Evolutionary conservation across 2,329 filamentous ascomycete genomes (phyloP), one percentile per base, ranked within the genome.

Genomic region (Lecanicillium sp.): DNA sequence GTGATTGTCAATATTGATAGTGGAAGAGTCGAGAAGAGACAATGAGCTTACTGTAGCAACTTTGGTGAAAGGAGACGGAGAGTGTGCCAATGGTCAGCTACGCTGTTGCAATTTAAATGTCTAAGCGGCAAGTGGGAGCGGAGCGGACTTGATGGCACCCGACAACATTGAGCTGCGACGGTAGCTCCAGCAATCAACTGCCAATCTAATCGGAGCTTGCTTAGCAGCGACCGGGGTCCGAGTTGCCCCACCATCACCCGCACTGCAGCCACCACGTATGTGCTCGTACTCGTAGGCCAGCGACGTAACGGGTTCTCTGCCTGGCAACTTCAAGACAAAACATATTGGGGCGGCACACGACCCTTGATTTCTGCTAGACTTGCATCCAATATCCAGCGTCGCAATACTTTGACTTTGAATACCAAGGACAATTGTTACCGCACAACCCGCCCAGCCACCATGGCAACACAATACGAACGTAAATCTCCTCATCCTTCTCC

Each of bases 401-500:
- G n/a, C n/a, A n/a, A n/a, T n/a, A n/a, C n/a, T n/a, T n/a, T n/a
- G n/a, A n/a, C n/a, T n/a, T n/a, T n/a, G n/a, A n/a, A n/a, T n/a
- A n/a, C n/a, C n/a, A n/a, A n/a, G n/a, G n/a, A n/a, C n/a, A n/a
- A n/a, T n/a, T n/a, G n/a, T n/a, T n/a, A n/a, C 12, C 27, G n/a
- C 13, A 22, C 17, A 9, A n/a, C 17, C 11, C 4, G 32, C n/a
- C 20, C 9, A 37, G 19, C 35, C 29, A 28, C 29, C 29, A 76
- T 77, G 73, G 61, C 72, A 35, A 75, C 67, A 14, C 73, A 72
- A 48, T 78, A 78, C 57, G 73, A 78, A 65, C 62, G 73, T 70
- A 55, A 35, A 44, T 41, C 20, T 34, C 28, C 41, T 37, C 41
- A 37, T 36, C 17, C 31, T 19, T 34, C 25, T 14, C 39, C 38